A percentile compares a stretch with the other conserved stretches of the same genome.
These are phyloP conservation scores for Suillus brevipes DNA, from an alignment of 768 basidiomycete species.

Conservation along the genomic window DNA sequence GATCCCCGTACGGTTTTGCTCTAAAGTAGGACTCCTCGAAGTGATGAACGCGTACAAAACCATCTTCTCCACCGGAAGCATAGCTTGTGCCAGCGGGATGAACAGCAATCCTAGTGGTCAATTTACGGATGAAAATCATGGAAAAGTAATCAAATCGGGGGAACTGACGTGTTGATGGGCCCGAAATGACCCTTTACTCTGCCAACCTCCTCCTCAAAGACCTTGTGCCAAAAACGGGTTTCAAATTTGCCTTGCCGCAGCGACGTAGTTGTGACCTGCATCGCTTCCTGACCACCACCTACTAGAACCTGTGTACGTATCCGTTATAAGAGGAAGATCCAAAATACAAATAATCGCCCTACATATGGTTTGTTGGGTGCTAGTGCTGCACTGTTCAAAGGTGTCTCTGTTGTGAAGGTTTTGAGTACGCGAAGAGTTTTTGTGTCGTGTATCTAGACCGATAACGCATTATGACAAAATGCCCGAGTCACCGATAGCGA, in stretches of 20 bases:
- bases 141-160: neutral
- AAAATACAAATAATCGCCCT: conserved; percentile 21
- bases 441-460: conserved; percentile 75
- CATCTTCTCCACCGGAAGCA: conserved; percentile 96
- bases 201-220: conserved; percentile 96
- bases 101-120: conserved; percentile 72
- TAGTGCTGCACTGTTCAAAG: conserved; percentile 90
- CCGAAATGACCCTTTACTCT: conserved; percentile 98
- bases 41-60: conserved; percentile 88
- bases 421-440: conserved; percentile 90
- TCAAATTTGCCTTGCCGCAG: conserved; percentile 96
- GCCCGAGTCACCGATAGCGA: neutral
- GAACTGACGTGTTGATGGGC: conserved; percentile 88
- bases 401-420: conserved; percentile 90
- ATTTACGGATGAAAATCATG: conserved; percentile 8
- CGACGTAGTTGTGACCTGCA: conserved; percentile 95
- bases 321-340: neutral
- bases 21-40: conserved; percentile 96
- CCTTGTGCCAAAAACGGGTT: conserved; percentile 96
- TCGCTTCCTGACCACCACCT: conserved; percentile 97
- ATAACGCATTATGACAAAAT: neutral
- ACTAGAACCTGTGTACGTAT: conserved; percentile 62
- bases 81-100: conserved; percentile 87
- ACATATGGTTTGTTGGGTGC: conserved; percentile 86
- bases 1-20: conserved; percentile 86